Evolutionary conservation across 1,284 basidiomycete genomes (phyloP).

Genomic region (Anthracocystis setariae): DNA sequence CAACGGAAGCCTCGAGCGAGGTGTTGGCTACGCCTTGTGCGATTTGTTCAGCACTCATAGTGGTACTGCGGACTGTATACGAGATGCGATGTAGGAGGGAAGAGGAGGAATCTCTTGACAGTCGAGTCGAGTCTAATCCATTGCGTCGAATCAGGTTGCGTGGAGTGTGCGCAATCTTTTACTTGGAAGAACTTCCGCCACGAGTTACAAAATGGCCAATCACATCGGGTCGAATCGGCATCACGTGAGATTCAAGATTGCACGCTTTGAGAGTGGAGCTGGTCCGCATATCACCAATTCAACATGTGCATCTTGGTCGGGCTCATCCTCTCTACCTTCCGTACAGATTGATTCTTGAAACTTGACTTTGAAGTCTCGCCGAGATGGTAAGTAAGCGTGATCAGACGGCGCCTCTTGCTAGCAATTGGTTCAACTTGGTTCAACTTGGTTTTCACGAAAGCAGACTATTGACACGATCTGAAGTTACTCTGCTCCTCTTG

Average conservation of each 20-base stretch:
- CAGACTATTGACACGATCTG: not conserved
- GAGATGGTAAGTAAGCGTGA: slow-evolving; percentile 35
- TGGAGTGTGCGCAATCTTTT: slow-evolving; percentile 12
- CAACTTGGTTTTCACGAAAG: not conserved
- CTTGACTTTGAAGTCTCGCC: not conserved
- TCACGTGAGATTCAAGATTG: slow-evolving; percentile 26
- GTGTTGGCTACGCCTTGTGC: slow-evolving; percentile 49
- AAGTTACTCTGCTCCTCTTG: not conserved
- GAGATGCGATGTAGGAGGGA: slow-evolving; percentile 1
- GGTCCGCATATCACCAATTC: slow-evolving; percentile 24
- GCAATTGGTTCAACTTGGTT: not conserved
- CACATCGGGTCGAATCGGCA: not conserved
- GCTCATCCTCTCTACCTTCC: not conserved
- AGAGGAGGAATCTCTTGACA: not conserved
- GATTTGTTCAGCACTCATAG: slow-evolving; percentile 44
- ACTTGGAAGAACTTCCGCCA: slow-evolving; percentile 13
- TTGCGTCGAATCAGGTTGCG: not conserved
- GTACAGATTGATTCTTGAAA: no score
- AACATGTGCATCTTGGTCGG: not conserved
- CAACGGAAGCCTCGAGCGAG: slow-evolving; percentile 41
- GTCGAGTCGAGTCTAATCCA: no score
- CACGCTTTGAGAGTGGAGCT: slow-evolving; percentile 19
- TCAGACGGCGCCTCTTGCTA: no score
- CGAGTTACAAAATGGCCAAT: slow-evolving; percentile 7
- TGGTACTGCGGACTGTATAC: not conserved